These are phyloP conservation scores for Syzygium aromaticum DNA, from an alignment of 345 rosid species.

Conservation along the genomic window DNA sequence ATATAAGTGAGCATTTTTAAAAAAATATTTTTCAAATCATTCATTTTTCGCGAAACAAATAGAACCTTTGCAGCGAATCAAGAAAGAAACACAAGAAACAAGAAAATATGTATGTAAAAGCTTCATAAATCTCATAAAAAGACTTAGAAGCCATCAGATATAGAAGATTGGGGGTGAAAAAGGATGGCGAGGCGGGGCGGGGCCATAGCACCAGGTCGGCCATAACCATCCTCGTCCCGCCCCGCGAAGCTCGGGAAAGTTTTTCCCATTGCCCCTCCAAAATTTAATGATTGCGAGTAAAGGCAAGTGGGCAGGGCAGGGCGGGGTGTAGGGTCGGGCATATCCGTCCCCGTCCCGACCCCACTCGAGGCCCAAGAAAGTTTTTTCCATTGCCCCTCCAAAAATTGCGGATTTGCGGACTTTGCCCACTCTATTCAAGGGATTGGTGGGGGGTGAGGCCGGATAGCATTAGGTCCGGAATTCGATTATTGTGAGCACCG, in stretches of 20 bases:
- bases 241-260: background rate
- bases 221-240: background rate
- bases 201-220: background rate
- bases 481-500: background rate
- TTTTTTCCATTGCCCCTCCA: background rate
- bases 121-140: background rate
- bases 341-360: background rate
- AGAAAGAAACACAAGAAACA: background rate
- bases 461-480: background rate
- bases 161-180: background rate
- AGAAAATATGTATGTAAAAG: background rate
- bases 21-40: background rate
- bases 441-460: too few species aligned
- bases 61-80: background rate
- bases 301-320: too few species aligned
- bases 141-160: background rate
- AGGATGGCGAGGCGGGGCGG: background rate
- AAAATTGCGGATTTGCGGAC: background rate
- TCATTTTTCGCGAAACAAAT: accelerated
- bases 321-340: too few species aligned
- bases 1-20: accelerated
- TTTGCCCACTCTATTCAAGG: background rate
- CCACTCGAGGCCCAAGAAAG: background rate
- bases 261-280: background rate
- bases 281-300: background rate